phyloP scores from a whole-genome alignment of 192 early-diverging fungal species.

The Anaeromyces robustus region DNA sequence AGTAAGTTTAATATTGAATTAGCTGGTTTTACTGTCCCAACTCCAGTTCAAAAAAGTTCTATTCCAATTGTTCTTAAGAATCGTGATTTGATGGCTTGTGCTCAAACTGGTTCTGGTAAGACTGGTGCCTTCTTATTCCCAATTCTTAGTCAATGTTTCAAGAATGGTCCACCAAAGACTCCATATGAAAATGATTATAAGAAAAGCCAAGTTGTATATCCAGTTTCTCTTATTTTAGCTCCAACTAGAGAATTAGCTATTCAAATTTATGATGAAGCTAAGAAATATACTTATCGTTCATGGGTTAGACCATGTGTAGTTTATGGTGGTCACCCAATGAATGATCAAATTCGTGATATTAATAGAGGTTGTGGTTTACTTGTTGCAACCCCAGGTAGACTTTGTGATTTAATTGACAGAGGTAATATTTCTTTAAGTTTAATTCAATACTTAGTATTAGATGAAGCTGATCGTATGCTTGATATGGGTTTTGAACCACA shows the following conservation, averaged over 20 bases:
- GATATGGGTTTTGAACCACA: constrained; percentile 97
- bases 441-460: constrained; percentile 74
- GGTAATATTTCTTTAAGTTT: constrained; percentile 51
- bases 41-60: constrained; percentile 90
- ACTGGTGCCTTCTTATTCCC: constrained; percentile 97
- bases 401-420: constrained; percentile 79
- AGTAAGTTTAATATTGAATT: constrained; percentile 80
- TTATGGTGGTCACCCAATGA: constrained; percentile 90
- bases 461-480: constrained; percentile 90
- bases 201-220: constrained; percentile 24
- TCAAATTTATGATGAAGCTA: constrained; percentile 41
- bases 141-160: constrained; percentile 82
- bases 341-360: constrained; percentile 68
- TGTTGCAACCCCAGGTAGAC: constrained; percentile 85
- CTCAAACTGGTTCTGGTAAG: constrained; percentile 91
- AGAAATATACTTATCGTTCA: constrained; percentile 1
- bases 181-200: constrained; percentile 18
- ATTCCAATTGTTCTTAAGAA: constrained; percentile 57
- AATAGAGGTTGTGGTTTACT: constrained; percentile 84
- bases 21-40: constrained; percentile 72
- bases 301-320: constrained; percentile 88
- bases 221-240: constrained; percentile 69
- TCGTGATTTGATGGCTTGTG: constrained; percentile 97
- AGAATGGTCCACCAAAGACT: constrained; percentile 34
- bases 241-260: constrained; percentile 91